Evolutionary conservation across 352 stramenopile species (phyloP), one percentile per base, ranked within the genome.

Genomic region (Pythium coloratum): DNA sequence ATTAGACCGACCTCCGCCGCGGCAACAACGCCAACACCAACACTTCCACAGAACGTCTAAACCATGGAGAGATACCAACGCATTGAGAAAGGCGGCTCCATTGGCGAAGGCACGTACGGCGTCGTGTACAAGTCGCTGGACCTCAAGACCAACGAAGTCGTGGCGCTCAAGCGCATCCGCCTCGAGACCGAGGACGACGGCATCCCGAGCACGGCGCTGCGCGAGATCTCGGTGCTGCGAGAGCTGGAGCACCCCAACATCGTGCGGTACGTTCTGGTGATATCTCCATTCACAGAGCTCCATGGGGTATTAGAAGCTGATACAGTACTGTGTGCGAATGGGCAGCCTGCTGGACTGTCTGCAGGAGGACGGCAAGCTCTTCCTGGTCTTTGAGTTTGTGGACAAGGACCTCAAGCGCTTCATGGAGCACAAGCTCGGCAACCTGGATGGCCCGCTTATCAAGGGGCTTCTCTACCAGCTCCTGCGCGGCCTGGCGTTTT

Each of bases 331-430:
- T 38, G n/a, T 28, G 10, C 36, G 28, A 28, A 13, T 9, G 14
- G 8, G 24, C 66, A 92, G 85, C 20, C 75, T 99, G 49, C 72
- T 97, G 13, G 94, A 99, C 77, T 98, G 98, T 50, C 86, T 99
- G 28, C 95, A 99, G 81, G 93, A 95, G 56, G 85, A 96, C 30
- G 91, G 92, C 54, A 97, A 98, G 69, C 92, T 99, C 34, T 99
- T 99, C 75, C 86, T 99, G 34, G 97, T 99, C 6, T 99, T 99
- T 72, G 98, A 99, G 88, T 99, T 99, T 69, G 95, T 99, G 64
- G 97, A 99, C 74, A 94, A 97, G 53, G 97, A 99, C 76, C 83
- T 99, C 30, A 99, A 99, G 79, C 88, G 84, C 28, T 96, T 90
- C 76, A 98, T 99, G 90, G 95, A 99, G 79, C 80, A 91, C 67